Base-by-base conservation (phyloP, 129 eudicot species). In the Flaveria robusta region DNA sequence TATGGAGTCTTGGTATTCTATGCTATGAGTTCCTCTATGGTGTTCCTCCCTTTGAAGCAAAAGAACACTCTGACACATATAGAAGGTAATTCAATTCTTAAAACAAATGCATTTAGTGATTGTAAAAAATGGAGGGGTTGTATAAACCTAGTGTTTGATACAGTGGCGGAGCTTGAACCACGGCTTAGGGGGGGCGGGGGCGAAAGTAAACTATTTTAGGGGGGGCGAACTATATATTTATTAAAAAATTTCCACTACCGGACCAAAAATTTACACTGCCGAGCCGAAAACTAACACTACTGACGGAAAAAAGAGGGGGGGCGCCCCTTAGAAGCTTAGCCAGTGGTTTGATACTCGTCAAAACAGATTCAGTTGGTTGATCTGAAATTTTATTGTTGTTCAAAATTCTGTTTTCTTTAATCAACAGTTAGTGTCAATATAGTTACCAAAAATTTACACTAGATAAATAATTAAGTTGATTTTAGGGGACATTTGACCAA, bases 11-110 rank as follows among this genome's bases (percentile, higher is more conserved):
- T 9, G 98, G 98, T 74, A 89, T 93, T 42, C 82, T 93, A 20
- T 93, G 98, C 84, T 93, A 85, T 67, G 98, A 93, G 64, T 93
- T 93, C 74, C 96, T 93, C 12, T 93, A 93, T 77, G 98, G 98
- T 20, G 75, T 88, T 50, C 98, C 98, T 67, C 97, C 98, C 16
- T 93, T 93, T 79, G 98, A 93, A 81, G 97, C 98, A 37, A 88
- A 90, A 86, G 96, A 93, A 73, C 98, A 93, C 78, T 88, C 98
- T 31, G 98, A 93, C 66, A 93, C 98, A 51, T 93, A 93, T 67
- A 82, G 90, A 80, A 93, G 98, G 98, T 92, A 60, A 62, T 27
- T 11, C 59, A 47, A 22, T 31, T 63, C 20, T 19, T n/a, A 9
- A 41, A 70, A 41, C 22, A 42, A 27, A 37, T 64, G 16, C 26